Base-by-base conservation (phyloP, 2,329 filamentous ascomycete genomes). In the Metarhizium anisopliae region DNA sequence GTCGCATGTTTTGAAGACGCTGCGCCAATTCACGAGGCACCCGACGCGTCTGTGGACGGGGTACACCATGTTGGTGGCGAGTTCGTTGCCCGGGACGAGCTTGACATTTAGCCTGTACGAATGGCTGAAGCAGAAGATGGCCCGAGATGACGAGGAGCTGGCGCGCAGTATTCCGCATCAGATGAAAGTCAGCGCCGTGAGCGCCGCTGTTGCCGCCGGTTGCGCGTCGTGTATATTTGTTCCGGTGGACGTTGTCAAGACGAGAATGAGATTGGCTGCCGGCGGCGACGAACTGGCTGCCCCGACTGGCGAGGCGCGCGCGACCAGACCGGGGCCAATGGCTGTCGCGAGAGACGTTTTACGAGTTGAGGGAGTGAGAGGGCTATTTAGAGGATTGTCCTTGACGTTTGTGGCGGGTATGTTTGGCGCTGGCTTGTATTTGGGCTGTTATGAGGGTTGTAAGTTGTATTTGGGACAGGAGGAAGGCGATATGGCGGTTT, bases 201-300 rank as follows among this genome's bases (percentile, higher is more conserved):
- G 60, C 16, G 60, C 58, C 0, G 60, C 35, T 1, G 10, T 60
- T 11, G 55, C 59, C 4, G 60, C 58, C 1, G 55, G 59, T 25
- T 38, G 43, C 4, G 38, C 53, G 14, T 54, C 55, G 2, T 51
- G 47, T 2, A n/a, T 62, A 6, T 62, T 62, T 42, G 60, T 62
- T 13, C 59, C 60, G 0, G 55, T 60, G 3, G 60, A 62, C 38
- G 58, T 62, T 1, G 59, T 62, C 30, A 61, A 60, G 53, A 62
- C 60, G 14, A 50, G 59, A 11, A 62, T 61, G 59, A 59, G 59
- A 29, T 58, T 62, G 5, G 58, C 58, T 2, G 60, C 58, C 7
- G 59, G 36, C 3, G 32, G 36, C 3, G 32, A 25, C 6, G 29
- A 29, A 6, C 36, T 4, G 13, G 40, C 51, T 6, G 32, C 32